phyloP scores from a whole-genome alignment of 2,329 filamentous ascomycete species.

The Didymella segeticola region DNA sequence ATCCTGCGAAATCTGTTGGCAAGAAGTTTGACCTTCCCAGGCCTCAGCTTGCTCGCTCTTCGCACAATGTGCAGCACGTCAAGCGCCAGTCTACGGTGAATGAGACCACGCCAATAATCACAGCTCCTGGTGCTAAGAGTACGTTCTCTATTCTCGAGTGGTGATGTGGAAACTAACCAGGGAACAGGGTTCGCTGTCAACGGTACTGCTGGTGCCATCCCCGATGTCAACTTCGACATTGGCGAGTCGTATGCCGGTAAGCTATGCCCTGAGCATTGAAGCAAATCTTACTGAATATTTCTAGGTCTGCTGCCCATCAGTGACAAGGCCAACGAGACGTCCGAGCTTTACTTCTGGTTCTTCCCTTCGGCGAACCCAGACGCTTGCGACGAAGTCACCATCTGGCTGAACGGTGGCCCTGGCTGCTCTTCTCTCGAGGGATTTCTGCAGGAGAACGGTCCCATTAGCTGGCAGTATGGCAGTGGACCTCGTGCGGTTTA shows the following conservation, averaged over 20 bases:
- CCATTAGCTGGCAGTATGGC: slow-evolving; percentile 55
- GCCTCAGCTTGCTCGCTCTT: slow-evolving; percentile 33
- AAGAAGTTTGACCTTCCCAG: slow-evolving; percentile 39
- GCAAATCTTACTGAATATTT: too few relatives aligned
- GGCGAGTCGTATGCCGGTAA: slow-evolving; percentile 55
- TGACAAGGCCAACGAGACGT: slow-evolving; percentile 54
- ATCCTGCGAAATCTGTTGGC: slow-evolving; percentile 34
- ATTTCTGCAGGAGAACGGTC: slow-evolving; percentile 58
- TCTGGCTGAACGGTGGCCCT: slow-evolving; percentile 55
- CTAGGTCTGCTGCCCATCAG: neutral
- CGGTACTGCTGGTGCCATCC: slow-evolving; percentile 48
- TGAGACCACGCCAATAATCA: slow-evolving; percentile 37
- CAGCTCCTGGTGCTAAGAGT: slow-evolving; percentile 23
- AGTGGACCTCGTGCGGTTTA: slow-evolving; percentile 48
- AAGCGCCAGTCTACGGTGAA: slow-evolving; percentile 37
- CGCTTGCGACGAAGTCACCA: slow-evolving; percentile 58
- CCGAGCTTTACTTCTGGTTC: slow-evolving; percentile 63
- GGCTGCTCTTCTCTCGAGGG: slow-evolving; percentile 58
- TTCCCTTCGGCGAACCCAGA: slow-evolving; percentile 59
- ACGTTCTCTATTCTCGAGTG: neutral
- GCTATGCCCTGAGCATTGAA: too few relatives aligned
- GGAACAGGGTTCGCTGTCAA: slow-evolving; percentile 46
- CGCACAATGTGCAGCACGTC: slow-evolving; percentile 23
- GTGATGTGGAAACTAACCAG: slow-evolving; percentile 3
- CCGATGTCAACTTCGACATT: slow-evolving; percentile 58